phyloP scores from a whole-genome alignment of 768 basidiomycete species.

The Sporobolomyces roseus region DNA sequence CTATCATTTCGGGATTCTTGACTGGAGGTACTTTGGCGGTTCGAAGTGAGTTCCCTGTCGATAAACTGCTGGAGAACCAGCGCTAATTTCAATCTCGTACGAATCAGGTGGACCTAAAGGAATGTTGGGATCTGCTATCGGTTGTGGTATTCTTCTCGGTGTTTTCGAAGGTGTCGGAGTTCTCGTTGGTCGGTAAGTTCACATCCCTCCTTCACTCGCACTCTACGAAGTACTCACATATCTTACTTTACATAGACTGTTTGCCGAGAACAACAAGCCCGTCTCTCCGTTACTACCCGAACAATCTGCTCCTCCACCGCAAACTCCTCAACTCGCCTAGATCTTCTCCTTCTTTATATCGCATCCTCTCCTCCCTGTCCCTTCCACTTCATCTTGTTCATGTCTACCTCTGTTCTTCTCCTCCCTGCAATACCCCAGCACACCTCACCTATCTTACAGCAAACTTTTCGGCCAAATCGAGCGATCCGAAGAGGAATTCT shows the following conservation, averaged over 20 bases:
- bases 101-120: slow-evolving; percentile 80
- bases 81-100: neutral
- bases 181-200: slow-evolving; percentile 63
- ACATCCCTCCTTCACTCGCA: neutral
- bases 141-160: slow-evolving; percentile 91
- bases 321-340: slow-evolving; percentile 22
- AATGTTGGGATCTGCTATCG: slow-evolving; percentile 85
- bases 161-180: slow-evolving; percentile 95
- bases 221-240: neutral
- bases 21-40: slow-evolving; percentile 94
- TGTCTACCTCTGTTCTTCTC: too few relatives aligned
- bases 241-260: slow-evolving; percentile 13
- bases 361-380: neutral
- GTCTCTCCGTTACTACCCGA: slow-evolving; percentile 29
- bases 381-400: neutral
- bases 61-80: neutral
- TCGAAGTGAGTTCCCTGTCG: slow-evolving; percentile 64
- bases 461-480: too few relatives aligned
- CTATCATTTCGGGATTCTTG: slow-evolving; percentile 96
- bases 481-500: too few relatives aligned
- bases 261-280: slow-evolving; percentile 42
- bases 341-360: slow-evolving; percentile 12
- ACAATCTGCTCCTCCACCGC: slow-evolving; percentile 25
- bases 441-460: neutral
- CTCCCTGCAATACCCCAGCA: slow-evolving; percentile 18